Conservation (phyloP, 129 eudicot species). For the Pseudognaphalium luteoalbum region DNA sequence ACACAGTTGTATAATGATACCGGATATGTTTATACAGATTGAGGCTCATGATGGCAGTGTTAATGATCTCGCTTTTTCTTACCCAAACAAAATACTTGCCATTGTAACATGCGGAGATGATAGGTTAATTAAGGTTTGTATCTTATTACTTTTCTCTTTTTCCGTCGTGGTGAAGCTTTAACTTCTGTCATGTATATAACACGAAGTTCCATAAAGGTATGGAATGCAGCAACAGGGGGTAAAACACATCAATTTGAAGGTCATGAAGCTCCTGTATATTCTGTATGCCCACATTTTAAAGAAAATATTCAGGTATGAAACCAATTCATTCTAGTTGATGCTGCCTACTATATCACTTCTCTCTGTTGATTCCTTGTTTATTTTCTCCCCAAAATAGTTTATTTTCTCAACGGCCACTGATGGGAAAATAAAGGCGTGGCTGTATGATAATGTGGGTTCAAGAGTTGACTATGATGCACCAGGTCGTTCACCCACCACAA, state of each 20-base stretch:
- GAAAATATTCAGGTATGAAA: constrained; percentile 70
- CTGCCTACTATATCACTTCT: not conserved
- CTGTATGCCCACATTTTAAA: constrained; percentile 85
- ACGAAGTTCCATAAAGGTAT: constrained; percentile 49
- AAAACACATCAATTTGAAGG: constrained; percentile 69
- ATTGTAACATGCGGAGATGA: constrained; percentile 93
- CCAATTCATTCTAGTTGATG: constrained; percentile 3
- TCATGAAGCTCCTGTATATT: constrained; percentile 86
- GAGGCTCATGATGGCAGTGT: constrained; percentile 96
- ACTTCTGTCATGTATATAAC: not conserved
- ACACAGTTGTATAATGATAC: not conserved
- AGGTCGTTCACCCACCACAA: constrained; percentile 62
- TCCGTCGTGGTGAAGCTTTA: constrained; percentile 3
- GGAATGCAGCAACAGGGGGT: constrained; percentile 81
- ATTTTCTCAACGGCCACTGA: constrained; percentile 68
- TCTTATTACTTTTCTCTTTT: not conserved
- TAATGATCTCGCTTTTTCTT: constrained; percentile 83
- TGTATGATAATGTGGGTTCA: constrained; percentile 62
- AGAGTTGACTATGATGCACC: constrained; percentile 80
- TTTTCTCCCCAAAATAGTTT: constrained; percentile 42
- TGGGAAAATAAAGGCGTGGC: constrained; percentile 75
- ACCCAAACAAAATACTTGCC: constrained; percentile 68
- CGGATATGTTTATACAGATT: constrained; percentile 51
- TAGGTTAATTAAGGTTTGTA: constrained; percentile 73
- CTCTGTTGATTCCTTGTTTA: not conserved